Evolutionary conservation across 2,329 filamentous ascomycete genomes (phyloP).

Genomic region (Venturia effusa): DNA sequence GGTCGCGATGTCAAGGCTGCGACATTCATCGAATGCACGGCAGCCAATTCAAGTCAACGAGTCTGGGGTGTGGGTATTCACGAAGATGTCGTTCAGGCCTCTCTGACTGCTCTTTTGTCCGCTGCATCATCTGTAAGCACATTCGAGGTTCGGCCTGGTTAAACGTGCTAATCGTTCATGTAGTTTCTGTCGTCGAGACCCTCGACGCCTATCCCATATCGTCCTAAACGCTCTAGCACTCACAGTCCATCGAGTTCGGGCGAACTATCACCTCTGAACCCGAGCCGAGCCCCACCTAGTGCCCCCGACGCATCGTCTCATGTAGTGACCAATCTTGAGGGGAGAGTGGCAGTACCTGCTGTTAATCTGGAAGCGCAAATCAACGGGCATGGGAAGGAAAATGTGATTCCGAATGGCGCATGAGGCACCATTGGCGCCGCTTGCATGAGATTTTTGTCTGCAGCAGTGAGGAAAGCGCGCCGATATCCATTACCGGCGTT

Average conservation of each 20-base stretch:
- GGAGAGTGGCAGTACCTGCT: background rate
- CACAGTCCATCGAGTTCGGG: slow-evolving; percentile 19
- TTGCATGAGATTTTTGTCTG: background rate
- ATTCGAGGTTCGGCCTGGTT: background rate
- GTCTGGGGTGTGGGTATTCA: slow-evolving; percentile 91
- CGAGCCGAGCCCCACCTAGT: slow-evolving; percentile 19
- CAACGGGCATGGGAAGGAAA: background rate
- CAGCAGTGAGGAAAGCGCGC: background rate
- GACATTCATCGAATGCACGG: slow-evolving; percentile 83
- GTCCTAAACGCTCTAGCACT: slow-evolving; percentile 44
- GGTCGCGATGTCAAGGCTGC: slow-evolving; percentile 84
- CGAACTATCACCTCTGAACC: slow-evolving; percentile 18
- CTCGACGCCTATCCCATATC: slow-evolving; percentile 55
- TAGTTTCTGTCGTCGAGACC: slow-evolving; percentile 65
- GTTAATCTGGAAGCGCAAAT: background rate
- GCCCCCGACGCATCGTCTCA: slow-evolving; percentile 20
- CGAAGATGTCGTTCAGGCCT: slow-evolving; percentile 84
- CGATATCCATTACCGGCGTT: slow-evolving; percentile 1
- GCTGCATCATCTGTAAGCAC: slow-evolving; percentile 73
- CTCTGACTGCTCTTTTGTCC: slow-evolving; percentile 72
- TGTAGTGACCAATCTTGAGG: slow-evolving; percentile 22
- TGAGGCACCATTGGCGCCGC: background rate
- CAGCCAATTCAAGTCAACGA: slow-evolving; percentile 51
- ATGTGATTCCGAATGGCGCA: background rate
- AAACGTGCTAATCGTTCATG: slow-evolving; percentile 15